Evolutionary conservation across 768 basidiomycete genomes (phyloP).

Genomic region (Leccinum fibrillosum): DNA sequence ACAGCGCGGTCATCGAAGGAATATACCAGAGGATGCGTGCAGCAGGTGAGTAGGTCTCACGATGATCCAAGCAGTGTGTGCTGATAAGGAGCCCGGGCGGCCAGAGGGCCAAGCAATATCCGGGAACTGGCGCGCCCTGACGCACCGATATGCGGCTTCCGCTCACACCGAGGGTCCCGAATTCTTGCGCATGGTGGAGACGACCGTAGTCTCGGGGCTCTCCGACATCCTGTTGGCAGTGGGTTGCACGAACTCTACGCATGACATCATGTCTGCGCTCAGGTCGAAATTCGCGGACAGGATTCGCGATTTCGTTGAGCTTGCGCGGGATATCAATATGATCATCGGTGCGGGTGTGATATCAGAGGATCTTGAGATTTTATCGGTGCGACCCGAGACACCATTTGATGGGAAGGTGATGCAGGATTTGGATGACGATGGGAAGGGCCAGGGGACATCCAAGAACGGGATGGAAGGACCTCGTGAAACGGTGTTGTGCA

Average conservation of each 20-base stretch:
- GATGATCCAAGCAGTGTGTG: not conserved
- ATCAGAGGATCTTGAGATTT: slow-evolving; percentile 25
- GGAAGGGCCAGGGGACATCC: not conserved
- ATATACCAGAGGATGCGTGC: slow-evolving; percentile 34
- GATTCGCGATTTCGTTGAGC: slow-evolving; percentile 39
- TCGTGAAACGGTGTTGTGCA: slow-evolving; percentile 24
- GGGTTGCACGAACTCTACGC: slow-evolving; percentile 16
- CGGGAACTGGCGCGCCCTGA: slow-evolving; percentile 43
- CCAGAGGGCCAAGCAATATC: slow-evolving; percentile 42
- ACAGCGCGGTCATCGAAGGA: slow-evolving; percentile 10
- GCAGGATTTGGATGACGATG: slow-evolving; percentile 26
- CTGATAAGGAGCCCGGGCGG: not conserved
- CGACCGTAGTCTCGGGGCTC: slow-evolving; percentile 16
- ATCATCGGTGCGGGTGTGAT: slow-evolving; percentile 21
- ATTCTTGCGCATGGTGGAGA: not conserved
- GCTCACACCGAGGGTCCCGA: slow-evolving; percentile 12
- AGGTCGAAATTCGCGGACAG: slow-evolving; percentile 39
- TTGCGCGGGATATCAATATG: slow-evolving; percentile 43
- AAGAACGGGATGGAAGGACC: not conserved
- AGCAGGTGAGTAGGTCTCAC: slow-evolving; percentile 25
- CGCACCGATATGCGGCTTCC: slow-evolving; percentile 17
- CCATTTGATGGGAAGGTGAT: slow-evolving; percentile 14
- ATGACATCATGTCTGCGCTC: slow-evolving; percentile 37
- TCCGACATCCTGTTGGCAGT: slow-evolving; percentile 25
- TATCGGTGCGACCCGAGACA: slow-evolving; percentile 5